phyloP scores from a whole-genome alignment of 2,329 filamentous ascomycete species.

The Xylariaceae sp. region DNA sequence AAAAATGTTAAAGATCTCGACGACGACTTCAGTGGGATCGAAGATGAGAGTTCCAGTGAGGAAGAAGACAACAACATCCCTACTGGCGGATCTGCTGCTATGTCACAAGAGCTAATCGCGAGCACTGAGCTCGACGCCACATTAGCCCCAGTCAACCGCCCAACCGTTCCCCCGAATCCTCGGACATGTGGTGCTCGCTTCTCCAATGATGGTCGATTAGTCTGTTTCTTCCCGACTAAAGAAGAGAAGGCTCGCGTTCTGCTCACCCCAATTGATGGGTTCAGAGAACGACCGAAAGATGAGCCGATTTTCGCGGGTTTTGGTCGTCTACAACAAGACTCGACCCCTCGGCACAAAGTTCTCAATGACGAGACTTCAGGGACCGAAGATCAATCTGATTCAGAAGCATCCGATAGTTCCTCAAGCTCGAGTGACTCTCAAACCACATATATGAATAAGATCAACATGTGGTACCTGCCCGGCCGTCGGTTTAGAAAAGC shows the following conservation, averaged over 20 bases:
- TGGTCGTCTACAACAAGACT: conserved; percentile 49
- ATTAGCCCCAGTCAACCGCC: conserved; percentile 47
- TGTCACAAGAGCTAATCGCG: conserved; percentile 57
- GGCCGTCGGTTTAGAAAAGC: conserved; percentile 49
- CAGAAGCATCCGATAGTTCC: conserved; percentile 44
- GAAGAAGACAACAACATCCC: conserved; percentile 62
- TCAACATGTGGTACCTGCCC: conserved; percentile 52
- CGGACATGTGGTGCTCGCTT: conserved; percentile 57
- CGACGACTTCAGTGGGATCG: conserved; percentile 50
- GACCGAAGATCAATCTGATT: conserved; percentile 48
- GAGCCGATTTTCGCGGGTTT: conserved; percentile 55
- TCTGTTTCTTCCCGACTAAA: conserved; percentile 65
- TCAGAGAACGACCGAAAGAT: conserved; percentile 45
- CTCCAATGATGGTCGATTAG: conserved; percentile 55
- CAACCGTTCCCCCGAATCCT: conserved; percentile 51
- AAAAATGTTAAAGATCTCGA: conserved; percentile 60
- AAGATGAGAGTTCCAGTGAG: conserved; percentile 78
- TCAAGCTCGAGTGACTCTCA: conserved; percentile 57
- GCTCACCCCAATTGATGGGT: conserved; percentile 41
- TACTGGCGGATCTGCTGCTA: conserved; percentile 48
- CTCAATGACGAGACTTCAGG: conserved; percentile 46
- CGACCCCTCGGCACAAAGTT: conserved; percentile 41
- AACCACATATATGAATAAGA: conserved; percentile 56
- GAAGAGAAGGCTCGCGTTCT: conserved; percentile 53
- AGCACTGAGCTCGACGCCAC: conserved; percentile 51